Base-by-base conservation (phyloP, 331 rosid species). In the Cydonia oblonga region DNA sequence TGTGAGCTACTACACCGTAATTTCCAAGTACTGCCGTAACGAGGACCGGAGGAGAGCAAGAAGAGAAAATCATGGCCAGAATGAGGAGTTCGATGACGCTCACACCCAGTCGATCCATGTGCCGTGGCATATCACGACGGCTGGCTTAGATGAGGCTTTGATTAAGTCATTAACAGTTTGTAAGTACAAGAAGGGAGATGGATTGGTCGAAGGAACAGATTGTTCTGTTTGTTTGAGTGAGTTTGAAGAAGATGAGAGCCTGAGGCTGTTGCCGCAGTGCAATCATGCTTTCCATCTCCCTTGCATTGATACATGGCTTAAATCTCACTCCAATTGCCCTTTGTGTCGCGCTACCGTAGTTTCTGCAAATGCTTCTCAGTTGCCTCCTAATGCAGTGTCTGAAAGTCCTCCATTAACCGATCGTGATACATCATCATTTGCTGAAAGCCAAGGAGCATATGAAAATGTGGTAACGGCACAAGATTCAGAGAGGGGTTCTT, bases 231-330 rank as follows among this genome's bases (percentile, higher is more conserved):
- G 97, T 79, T 89, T 91, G 16, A 78, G 87, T 14, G 97, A 91
- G 84, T 89, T 91, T 80, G 71, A 77, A 78, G 91, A 91, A 26
- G 84, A 75, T 24, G 97, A 91, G 30, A 81, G 64, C 42, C 5
- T 91, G 33, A 83, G 92, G 75, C 81, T 89, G 12, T 79, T 91
- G 76, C 96, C 97, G 0, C 86, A 91, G 67, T 91, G 97, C 52
- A 87, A 82, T 64, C 97, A 91, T 49, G 92, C 92, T 76, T 91
- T 91, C 76, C 97, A 91, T 73, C 73, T 91, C 2, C 84, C 83
- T 1, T 91, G 97, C 78, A 91, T 91, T 51, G 97, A 91, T 53
- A 85, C 85, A 25, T 91, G 97, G 97, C 92, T 91, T 66, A 82
- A 85, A 63, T 91, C 88, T 77, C 97, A 91, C 73, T 86, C 91